Evolutionary conservation across 2,329 filamentous ascomycete genomes (phyloP).

Genomic region (Penicillium expansum): DNA sequence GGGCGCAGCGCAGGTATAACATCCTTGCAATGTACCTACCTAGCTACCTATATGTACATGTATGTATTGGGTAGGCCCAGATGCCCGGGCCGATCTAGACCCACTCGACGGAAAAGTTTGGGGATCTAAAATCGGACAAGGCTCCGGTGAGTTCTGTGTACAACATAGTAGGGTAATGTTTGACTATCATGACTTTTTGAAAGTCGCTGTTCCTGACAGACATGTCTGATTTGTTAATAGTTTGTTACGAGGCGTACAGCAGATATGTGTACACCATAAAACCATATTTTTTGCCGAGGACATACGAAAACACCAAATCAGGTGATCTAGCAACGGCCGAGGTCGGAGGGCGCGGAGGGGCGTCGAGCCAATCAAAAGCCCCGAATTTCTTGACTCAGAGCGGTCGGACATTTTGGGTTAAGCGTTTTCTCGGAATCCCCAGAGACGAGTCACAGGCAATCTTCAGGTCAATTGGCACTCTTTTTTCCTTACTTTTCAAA

Average conservation of each 20-base stretch:
- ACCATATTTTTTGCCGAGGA: conserved; percentile 1
- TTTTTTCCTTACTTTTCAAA: conserved; percentile 21
- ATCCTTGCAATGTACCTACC: neutral
- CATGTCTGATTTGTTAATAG: neutral
- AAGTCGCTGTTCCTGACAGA: neutral
- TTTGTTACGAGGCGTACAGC: neutral
- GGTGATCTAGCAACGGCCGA: conserved; percentile 24
- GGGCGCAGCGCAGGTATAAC: neutral
- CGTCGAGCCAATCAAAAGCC: conserved; percentile 24
- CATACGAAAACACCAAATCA: conserved; percentile 14
- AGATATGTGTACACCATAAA: neutral
- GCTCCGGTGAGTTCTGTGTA: neutral
- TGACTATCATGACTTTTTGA: neutral
- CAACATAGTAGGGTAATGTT: neutral
- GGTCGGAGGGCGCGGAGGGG: conserved; percentile 29
- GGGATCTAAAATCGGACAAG: neutral
- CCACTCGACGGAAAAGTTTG: conserved; percentile 1
- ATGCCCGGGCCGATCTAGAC: conserved; percentile 5
- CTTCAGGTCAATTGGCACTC: conserved; percentile 24
- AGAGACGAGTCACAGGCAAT: conserved; percentile 21
- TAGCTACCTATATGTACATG: too few relatives aligned
- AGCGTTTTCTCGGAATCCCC: conserved; percentile 22
- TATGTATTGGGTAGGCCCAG: neutral
- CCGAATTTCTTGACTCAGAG: conserved; percentile 26
- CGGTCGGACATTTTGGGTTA: conserved; percentile 23